Base-by-base conservation (phyloP, 2,329 filamentous ascomycete species). In the Bertia moriformis region DNA sequence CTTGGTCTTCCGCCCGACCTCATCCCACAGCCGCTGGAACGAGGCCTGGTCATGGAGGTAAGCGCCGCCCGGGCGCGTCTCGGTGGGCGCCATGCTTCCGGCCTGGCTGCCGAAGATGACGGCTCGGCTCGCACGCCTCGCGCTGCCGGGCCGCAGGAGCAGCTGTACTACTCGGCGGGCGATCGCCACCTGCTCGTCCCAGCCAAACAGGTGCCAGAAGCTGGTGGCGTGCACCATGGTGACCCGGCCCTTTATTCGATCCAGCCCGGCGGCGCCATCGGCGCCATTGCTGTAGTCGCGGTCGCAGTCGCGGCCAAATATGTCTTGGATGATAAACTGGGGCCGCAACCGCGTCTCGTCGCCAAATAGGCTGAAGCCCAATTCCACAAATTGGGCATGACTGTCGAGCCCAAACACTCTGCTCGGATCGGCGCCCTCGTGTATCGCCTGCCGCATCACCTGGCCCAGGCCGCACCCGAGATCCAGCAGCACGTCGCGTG, bases 301-400 rank as follows among this genome's bases (percentile, higher is more conserved):
- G 14, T 37, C 36, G 13, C 14, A 38, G 10, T 52, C 51, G 33
- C 29, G 40, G 14, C 35, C 42, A 7, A 71, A 51, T 42, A 73
- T 53, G 43, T 75, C 66, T 15, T 67, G 71, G 3, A 60, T 48
- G 19, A 76, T 53, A 44, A 76, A 73, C 2, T 57, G 58, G 2
- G 61, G 60, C 15, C 57, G 56, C 4, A 74, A 53, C 22, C 41
- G 59, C n/a, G 56, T 49, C 18, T 63, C 61, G 43, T 81, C 78
- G 36, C 65, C 62, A 55, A 82, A 83, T 15, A 83, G 60, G 40
- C 78, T 71, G 51, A 78, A 75, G 19, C 73, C 73, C n/a, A 71
- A 52, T 10, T 71, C 61, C 39, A 75, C 60, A 45, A 75, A 71
- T n/a, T 56, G 56, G 15, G 58, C 46, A 33, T 66, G 59, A 3